These are phyloP conservation scores for Taxawa tesnikishii DNA, from an alignment of 2,329 filamentous ascomycete genomes.

Conservation along the genomic window DNA sequence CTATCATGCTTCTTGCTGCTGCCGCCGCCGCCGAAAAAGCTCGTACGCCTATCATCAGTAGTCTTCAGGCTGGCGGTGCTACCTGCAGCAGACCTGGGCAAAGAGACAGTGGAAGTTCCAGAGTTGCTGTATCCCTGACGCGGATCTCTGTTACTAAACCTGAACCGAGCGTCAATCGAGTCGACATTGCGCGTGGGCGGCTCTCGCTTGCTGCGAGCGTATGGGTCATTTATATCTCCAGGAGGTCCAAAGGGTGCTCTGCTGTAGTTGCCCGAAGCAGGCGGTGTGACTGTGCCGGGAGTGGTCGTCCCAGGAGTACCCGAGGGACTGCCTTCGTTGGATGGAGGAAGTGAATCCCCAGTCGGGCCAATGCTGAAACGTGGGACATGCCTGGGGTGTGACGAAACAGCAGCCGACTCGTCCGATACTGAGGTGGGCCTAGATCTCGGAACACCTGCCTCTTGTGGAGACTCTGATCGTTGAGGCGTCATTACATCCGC, in stretches of 20 bases:
- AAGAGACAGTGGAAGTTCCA: slow-evolving; percentile 5
- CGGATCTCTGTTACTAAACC: slow-evolving; percentile 67
- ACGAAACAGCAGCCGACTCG: slow-evolving; percentile 26
- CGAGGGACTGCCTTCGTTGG: slow-evolving; percentile 51
- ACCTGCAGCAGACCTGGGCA: slow-evolving; percentile 10
- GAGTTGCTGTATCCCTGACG: slow-evolving; percentile 34
- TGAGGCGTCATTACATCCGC: slow-evolving; percentile 55
- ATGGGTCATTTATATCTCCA: slow-evolving; percentile 73
- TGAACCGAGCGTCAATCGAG: slow-evolving; percentile 67
- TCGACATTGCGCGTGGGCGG: slow-evolving; percentile 54
- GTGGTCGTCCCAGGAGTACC: slow-evolving; percentile 39
- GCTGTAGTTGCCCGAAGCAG: slow-evolving; percentile 40
- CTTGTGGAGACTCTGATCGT: slow-evolving; percentile 25
- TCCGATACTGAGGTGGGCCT: slow-evolving; percentile 33
- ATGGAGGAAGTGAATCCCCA: slow-evolving; percentile 41
- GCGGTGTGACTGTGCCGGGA: slow-evolving; percentile 44
- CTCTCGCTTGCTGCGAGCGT: slow-evolving; percentile 67
- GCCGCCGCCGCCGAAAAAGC: slow-evolving; percentile 42
- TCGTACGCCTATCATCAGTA: slow-evolving; percentile 35
- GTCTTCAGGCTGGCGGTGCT: slow-evolving; percentile 4
- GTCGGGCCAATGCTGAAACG: slow-evolving; percentile 45
- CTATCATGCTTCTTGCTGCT: slow-evolving; percentile 37
- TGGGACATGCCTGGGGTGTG: slow-evolving; percentile 36
- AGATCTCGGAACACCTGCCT: slow-evolving; percentile 23
- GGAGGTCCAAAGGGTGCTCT: slow-evolving; percentile 66